Base-by-base conservation (phyloP, 2,329 filamentous ascomycete species). In the Microsporum audouinii region DNA sequence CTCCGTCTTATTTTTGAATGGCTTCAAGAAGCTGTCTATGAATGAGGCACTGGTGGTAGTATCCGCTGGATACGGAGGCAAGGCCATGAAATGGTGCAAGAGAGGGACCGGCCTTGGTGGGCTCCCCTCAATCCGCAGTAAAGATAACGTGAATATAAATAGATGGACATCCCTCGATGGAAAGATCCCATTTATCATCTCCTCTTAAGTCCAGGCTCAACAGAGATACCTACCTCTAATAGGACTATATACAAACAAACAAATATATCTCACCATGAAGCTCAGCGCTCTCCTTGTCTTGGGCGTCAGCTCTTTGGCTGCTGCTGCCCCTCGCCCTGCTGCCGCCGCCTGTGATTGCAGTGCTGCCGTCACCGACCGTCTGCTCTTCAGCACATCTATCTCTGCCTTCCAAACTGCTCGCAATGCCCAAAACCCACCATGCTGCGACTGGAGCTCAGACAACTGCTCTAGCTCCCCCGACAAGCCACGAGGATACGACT, bases 311-410 rank as follows among this genome's bases (percentile, higher is more conserved):
- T n/a, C 58, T 17, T 47, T 60, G 34, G 38, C 61, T 4, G 55
- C 36, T 34, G 38, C 38, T 36, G 31, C 51, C 17, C 23, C 51
- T 38, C 3, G 23, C 29, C 45, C 59, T 27, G 27, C 60, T 23
- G 29, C 49, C 6, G n/a, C 51, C 2, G 53, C 58, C 41, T 56
- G 61, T 36, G 57, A 56, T 47, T 63, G 62, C 33, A 55, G 57
- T 8, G 27, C 41, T 29, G 53, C 60, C 10, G 29, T 63, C 38
- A 81, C 78, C 0, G 80, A 83, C 63, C 62, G 73, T 36, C 73
- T 80, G 29, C 70, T 82, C 59, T 83, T 80, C 71, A 67, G 62
- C 55, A 67, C 74, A 47, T 69, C 73, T 0, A 75, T 83, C 2
- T 64, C 71, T 0, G 49, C 69, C 0, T 84, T 83, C 66, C 71